A percentile compares a stretch with the other conserved stretches of the same genome.
Conservation (phyloP, 2,329 filamentous ascomycete genomes). For the Pleoardoris graminearum region DNA sequence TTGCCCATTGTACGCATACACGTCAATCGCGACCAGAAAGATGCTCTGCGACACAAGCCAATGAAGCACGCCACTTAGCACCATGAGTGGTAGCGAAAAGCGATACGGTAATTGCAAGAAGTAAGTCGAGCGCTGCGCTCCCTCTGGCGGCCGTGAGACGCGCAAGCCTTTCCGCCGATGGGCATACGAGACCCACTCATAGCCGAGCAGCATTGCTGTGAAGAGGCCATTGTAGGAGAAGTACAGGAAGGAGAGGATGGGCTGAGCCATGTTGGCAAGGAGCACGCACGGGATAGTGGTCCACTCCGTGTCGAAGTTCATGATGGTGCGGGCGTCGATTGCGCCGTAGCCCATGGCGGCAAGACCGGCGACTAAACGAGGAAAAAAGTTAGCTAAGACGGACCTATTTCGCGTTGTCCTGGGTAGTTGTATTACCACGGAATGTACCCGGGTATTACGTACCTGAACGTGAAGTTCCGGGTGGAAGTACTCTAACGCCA, state of each 20-base stretch:
- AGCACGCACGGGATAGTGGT: constrained; percentile 6
- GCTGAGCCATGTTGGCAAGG: constrained; percentile 53
- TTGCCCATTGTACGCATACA: constrained; percentile 5
- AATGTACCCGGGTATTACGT: too few relatives aligned
- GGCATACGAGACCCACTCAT: constrained; percentile 53
- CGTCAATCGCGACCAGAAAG: constrained; percentile 45
- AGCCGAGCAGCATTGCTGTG: constrained; percentile 52
- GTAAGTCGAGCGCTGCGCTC: constrained; percentile 45
- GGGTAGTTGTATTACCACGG: too few relatives aligned
- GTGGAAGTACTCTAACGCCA: constrained; percentile 3
- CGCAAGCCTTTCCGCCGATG: constrained; percentile 38
- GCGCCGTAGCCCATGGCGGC: constrained; percentile 16
- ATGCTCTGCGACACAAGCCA: constrained; percentile 51
- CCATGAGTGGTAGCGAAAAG: constrained; percentile 44
- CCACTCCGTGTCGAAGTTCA: background rate
- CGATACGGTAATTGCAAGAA: constrained; percentile 48
- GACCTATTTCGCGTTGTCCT: too few relatives aligned
- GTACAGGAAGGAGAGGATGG: constrained; percentile 53
- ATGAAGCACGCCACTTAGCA: constrained; percentile 41
- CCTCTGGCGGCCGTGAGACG: constrained; percentile 37
- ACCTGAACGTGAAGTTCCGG: background rate
- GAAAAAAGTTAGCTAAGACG: too few relatives aligned
- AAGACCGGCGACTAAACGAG: constrained; percentile 7
- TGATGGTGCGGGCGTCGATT: constrained; percentile 15
- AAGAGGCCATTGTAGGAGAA: constrained; percentile 51